Evolutionary conservation across 169 alveolate genomes (phyloP), one percentile per base, ranked within the genome.

Genomic region (Eimeria necatrix): DNA sequence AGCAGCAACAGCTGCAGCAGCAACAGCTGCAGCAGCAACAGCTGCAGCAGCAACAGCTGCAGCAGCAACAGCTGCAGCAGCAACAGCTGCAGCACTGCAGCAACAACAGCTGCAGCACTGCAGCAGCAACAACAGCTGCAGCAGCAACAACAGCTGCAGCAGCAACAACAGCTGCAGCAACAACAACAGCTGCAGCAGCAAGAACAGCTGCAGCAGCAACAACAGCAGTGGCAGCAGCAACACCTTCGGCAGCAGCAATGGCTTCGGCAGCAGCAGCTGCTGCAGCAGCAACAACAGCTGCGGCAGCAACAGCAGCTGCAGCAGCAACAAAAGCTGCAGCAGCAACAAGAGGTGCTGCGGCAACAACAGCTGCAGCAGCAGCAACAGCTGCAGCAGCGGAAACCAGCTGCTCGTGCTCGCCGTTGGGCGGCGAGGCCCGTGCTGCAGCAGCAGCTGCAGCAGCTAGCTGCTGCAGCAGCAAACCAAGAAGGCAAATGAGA

Each of bases 21-120:
- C n/a, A n/a, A n/a, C n/a, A n/a, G n/a, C n/a, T n/a, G n/a, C n/a
- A n/a, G n/a, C n/a, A n/a, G n/a, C n/a, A n/a, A n/a, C n/a, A n/a
- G n/a, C n/a, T n/a, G n/a, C n/a, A n/a, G n/a, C n/a, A n/a, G n/a
- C n/a, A n/a, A n/a, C n/a, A n/a, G n/a, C n/a, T n/a, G n/a, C n/a
- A n/a, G n/a, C n/a, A 7, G 76, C 76, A 64, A n/a, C 76, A 64
- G 22, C 60, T 8, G 60, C 85, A 74, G 56, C 85, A 74, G 85
- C 85, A 74, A 53, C 85, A 74, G 85, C 26, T 3, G 78, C 78
- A 68, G 48, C 78, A 68, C 49, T 48, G 32, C n/a, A n/a, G n/a
- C n/a, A n/a, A n/a, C n/a, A n/a, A n/a, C n/a, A n/a, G n/a, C n/a
- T n/a, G n/a, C n/a, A n/a, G n/a, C n/a, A 22, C 85, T 48, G 88